Evolutionary conservation across 2,329 filamentous ascomycete species (phyloP).

Genomic region (Zymoseptoria pseudotritici): DNA sequence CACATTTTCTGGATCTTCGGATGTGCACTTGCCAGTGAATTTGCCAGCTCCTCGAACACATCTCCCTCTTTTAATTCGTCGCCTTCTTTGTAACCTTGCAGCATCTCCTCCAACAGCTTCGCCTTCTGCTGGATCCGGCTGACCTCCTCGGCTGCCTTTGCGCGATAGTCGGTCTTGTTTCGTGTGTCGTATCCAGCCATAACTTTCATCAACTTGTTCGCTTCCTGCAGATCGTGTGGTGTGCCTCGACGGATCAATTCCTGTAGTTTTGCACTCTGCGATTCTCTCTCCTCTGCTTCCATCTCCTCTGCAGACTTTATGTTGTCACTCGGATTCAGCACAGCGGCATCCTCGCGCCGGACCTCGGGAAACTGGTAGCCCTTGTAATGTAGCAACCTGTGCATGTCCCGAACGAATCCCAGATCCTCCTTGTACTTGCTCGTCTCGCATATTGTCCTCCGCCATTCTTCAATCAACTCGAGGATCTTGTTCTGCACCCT

Average conservation of each 20-base stretch:
- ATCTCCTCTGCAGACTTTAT: constrained; percentile 96
- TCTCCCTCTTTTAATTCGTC: constrained; percentile 67
- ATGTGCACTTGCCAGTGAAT: constrained; percentile 82
- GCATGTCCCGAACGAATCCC: constrained; percentile 96
- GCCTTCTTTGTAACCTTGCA: constrained; percentile 74
- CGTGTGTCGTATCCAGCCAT: constrained; percentile 97
- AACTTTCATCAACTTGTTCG: constrained; percentile 95
- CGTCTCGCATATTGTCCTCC: constrained; percentile 95
- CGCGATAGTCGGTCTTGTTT: constrained; percentile 93
- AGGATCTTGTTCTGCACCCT: constrained; percentile 88
- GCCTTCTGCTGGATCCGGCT: constrained; percentile 94
- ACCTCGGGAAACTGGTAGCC: constrained; percentile 94
- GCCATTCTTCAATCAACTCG: constrained; percentile 96
- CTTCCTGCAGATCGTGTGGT: constrained; percentile 90
- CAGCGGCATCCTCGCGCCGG: constrained; percentile 85
- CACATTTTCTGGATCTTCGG: constrained; percentile 99
- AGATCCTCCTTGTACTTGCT: constrained; percentile 96
- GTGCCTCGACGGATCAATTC: constrained; percentile 88
- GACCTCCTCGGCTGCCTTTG: constrained; percentile 94
- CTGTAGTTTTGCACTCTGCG: constrained; percentile 95
- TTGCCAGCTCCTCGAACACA: constrained; percentile 75
- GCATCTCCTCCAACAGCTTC: constrained; percentile 80
- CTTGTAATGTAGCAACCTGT: constrained; percentile 89
- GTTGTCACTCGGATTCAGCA: constrained; percentile 93
- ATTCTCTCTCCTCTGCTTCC: constrained; percentile 92